Evolutionary conservation across 2,329 filamentous ascomycete species (phyloP), one percentile per base, ranked within the genome.

Genomic region (Madurella fahalii): DNA sequence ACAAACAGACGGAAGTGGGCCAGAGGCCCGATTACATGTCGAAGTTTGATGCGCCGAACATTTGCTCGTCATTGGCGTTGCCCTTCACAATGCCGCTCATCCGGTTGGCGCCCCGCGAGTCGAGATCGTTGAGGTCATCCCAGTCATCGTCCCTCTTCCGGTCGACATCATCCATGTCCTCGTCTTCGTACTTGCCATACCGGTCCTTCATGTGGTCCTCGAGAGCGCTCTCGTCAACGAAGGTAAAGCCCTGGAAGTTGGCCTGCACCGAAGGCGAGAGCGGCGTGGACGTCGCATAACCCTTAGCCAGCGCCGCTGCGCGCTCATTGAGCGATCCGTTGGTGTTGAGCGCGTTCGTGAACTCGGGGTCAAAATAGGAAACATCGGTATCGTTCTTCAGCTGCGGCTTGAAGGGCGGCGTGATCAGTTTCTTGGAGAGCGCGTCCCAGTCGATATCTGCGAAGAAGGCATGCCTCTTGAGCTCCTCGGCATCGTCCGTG

Each of bases 201-300:
- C 76, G 73, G 57, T 77, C 77, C 53, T 74, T 72, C 83, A 90
- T 91, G 61, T 94, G 86, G 59, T 93, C 90, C 50, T 97, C 92
- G 53, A 99, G 85, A 2, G 90, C 89, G 67, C 90, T 96, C 74
- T 97, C 93, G 65, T 97, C 94, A n/a, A 97, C 94, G 70, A 95
- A 99, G 0, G 94, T 99, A 72, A 99, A 99, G 34, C 94, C 94
- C 67, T 94, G 90, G 77, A 99, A 99, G 68, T 97, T 96, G 59
- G 93, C 94, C 73, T 99, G 94, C 73, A 96, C 92, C 2, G 90
- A 95, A 0, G 94, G 94, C 13, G 91, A 96, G 20, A 99, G 77
- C 0, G 94, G 94, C 0, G 94, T 99, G 13, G 90, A 95, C 8
- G 90, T 89, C 5, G 89, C 86, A 67, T 94, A 89, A 39, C 92